A percentile compares a stretch with the other conserved stretches of the same genome.
Conservation (phyloP, 805 yeast genomes). For the Lachancea nothofagi region DNA sequence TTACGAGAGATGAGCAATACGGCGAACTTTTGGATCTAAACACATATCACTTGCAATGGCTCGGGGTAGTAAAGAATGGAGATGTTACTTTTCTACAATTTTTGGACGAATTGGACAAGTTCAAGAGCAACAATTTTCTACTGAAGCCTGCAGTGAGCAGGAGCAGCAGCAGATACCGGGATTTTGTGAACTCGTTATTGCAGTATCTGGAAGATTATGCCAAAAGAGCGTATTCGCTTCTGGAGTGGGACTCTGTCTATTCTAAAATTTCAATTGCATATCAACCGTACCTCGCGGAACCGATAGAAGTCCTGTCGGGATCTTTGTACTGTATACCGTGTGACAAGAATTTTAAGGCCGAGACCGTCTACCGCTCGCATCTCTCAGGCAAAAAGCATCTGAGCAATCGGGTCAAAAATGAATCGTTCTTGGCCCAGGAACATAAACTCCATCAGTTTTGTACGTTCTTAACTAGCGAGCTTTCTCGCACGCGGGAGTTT, state of each 20-base stretch:
- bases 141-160: conserved; percentile 28
- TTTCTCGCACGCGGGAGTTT: conserved; percentile 51
- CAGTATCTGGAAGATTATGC: conserved; percentile 48
- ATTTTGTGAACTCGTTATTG: conserved; percentile 43
- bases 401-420: conserved; percentile 37
- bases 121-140: conserved; percentile 29
- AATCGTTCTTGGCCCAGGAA: conserved; percentile 33
- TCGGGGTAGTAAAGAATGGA: conserved; percentile 37
- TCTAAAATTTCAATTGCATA: conserved; percentile 11
- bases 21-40: conserved; percentile 62
- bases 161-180: conserved; percentile 34
- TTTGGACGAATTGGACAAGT: conserved; percentile 40
- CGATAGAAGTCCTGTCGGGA: conserved; percentile 18
- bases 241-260: conserved; percentile 31
- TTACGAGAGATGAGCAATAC: conserved; percentile 53
- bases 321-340: conserved; percentile 58
- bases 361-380: conserved; percentile 64
- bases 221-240: conserved; percentile 44
- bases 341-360: conserved; percentile 54
- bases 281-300: conserved; percentile 18
- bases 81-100: conserved; percentile 46
- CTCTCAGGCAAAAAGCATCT: conserved; percentile 69
- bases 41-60: conserved; percentile 47
- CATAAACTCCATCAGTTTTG: conserved; percentile 37
- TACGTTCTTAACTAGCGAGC: conserved; percentile 35